phyloP scores from a whole-genome alignment of 1,284 basidiomycete species.

The Stygiomarasmius scandens region DNA sequence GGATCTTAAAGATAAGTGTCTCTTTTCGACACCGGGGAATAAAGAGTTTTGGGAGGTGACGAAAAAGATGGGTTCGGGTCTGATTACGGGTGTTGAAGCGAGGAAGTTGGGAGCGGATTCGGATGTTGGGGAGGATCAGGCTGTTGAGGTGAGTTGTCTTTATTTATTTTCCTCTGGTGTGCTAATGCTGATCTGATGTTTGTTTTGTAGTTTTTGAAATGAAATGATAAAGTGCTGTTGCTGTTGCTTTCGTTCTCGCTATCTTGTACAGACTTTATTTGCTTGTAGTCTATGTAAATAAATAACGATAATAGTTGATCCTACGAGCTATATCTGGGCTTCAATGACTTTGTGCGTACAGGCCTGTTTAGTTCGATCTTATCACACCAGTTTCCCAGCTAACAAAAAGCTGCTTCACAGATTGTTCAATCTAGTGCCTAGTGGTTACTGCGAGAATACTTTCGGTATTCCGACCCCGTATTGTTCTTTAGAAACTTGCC shows the following conservation, averaged over 20 bases:
- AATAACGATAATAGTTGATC: too few relatives aligned
- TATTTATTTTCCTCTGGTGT: not conserved
- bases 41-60: constrained; percentile 65
- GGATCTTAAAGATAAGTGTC: constrained; percentile 58
- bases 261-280: too few relatives aligned
- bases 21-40: constrained; percentile 55
- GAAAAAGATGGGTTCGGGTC: constrained; percentile 55
- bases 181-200: not conserved
- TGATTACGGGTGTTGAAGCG: constrained; percentile 69
- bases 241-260: not conserved
- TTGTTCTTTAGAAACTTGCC: too few relatives aligned
- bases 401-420: too few relatives aligned
- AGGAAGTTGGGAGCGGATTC: constrained; percentile 56
- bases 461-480: too few relatives aligned
- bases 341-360: too few relatives aligned
- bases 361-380: too few relatives aligned
- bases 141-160: constrained; percentile 43
- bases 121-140: constrained; percentile 50
- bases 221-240: not conserved
- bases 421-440: too few relatives aligned
- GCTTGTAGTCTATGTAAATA: too few relatives aligned
- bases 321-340: too few relatives aligned
- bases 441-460: too few relatives aligned
- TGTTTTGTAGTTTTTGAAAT: not conserved
- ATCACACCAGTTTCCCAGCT: too few relatives aligned